A percentile compares a stretch with the other conserved stretches of the same genome.
Conservation (phyloP, 805 yeast genomes). For the Cyberlindnera bimundalis region DNA sequence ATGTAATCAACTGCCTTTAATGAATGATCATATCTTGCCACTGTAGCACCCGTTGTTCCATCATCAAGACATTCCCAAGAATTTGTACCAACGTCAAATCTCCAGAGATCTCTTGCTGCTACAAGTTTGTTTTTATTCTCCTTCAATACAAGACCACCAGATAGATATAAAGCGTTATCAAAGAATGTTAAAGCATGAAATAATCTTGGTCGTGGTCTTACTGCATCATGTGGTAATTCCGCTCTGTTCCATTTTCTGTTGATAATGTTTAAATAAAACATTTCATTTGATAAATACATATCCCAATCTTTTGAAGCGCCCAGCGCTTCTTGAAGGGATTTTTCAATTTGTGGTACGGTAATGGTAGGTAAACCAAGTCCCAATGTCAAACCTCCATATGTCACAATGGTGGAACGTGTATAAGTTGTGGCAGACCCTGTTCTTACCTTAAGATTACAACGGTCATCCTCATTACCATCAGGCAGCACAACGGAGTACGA, state of each 20-base stretch:
- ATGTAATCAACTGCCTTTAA: constrained; percentile 40
- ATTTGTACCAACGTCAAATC: constrained; percentile 48
- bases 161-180: constrained; percentile 50
- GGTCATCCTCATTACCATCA: constrained; percentile 44
- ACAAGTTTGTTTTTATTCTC: constrained; percentile 34
- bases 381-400: constrained; percentile 64
- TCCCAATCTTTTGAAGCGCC: constrained; percentile 7
- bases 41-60: constrained; percentile 35
- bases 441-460: constrained; percentile 53
- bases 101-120: constrained; percentile 68
- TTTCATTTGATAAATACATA: constrained; percentile 50
- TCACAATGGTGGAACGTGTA: constrained; percentile 56
- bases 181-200: constrained; percentile 55
- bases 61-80: constrained; percentile 53
- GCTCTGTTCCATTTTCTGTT: constrained; percentile 56
- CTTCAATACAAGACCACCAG: constrained; percentile 59
- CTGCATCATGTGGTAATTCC: constrained; percentile 21
- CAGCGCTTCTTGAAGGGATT: constrained; percentile 6
- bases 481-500: constrained; percentile 60
- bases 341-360: constrained; percentile 16
- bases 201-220: constrained; percentile 36
- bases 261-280: constrained; percentile 56
- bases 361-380: constrained; percentile 36
- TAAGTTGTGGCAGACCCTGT: constrained; percentile 65
- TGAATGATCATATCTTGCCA: constrained; percentile 51